phyloP scores from a whole-genome alignment of 345 rosid genomes.

The Pistacia integerrima region DNA sequence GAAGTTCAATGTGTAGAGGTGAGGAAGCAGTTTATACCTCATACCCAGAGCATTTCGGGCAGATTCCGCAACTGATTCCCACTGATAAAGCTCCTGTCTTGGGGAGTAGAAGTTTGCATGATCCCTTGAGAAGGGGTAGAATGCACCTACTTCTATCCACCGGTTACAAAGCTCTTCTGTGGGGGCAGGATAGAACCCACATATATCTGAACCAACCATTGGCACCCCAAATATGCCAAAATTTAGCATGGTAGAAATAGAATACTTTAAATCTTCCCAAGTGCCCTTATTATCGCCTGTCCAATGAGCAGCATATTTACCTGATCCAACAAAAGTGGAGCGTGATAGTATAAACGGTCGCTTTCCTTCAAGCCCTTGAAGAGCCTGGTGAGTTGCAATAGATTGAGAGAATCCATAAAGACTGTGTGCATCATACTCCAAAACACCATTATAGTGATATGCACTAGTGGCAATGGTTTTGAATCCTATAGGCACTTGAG shows the following conservation, averaged over 20 bases:
- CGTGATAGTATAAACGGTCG: constrained; percentile 87
- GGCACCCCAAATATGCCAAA: constrained; percentile 94
- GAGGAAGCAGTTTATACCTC: constrained; percentile 88
- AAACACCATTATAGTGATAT: constrained; percentile 83
- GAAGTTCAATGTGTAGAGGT: constrained; percentile 79
- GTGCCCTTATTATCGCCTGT: constrained; percentile 95
- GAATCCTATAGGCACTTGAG: constrained; percentile 69
- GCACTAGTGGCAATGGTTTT: constrained; percentile 97
- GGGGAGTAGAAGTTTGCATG: constrained; percentile 93
- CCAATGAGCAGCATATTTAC: constrained; percentile 94
- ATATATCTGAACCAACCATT: constrained; percentile 96
- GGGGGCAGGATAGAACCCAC: constrained; percentile 91
- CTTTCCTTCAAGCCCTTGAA: constrained; percentile 73
- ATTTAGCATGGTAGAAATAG: constrained; percentile 86
- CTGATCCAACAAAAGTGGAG: constrained; percentile 90
- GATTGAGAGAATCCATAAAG: constrained; percentile 88
- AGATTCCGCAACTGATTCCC: constrained; percentile 78
- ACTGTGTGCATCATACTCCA: constrained; percentile 94
- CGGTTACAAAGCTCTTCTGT: constrained; percentile 97
- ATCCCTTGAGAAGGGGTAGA: constrained; percentile 95
- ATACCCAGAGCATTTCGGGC: constrained; percentile 96
- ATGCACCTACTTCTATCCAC: constrained; percentile 95
- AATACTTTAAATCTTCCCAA: constrained; percentile 86
- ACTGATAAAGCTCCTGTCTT: constrained; percentile 95
- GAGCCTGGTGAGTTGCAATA: constrained; percentile 86